phyloP scores from a whole-genome alignment of 805 yeast species.

The Naumovozyma castellii region DNA sequence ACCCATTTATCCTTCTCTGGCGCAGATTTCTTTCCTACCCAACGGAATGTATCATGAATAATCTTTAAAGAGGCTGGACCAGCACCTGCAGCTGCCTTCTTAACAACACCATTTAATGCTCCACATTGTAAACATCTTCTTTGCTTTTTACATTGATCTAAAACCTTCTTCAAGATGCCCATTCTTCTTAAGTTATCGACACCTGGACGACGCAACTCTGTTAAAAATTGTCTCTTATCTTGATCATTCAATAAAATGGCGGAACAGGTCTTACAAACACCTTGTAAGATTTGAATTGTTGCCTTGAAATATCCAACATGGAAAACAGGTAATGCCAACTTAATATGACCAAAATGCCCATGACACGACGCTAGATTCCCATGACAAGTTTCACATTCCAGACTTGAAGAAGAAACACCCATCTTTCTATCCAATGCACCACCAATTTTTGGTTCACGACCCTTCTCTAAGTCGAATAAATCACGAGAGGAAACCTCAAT shows the following conservation, averaged over 20 bases:
- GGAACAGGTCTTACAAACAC: conserved; percentile 86
- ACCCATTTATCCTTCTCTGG: conserved; percentile 85
- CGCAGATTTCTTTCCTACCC: conserved; percentile 84
- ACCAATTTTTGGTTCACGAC: conserved; percentile 66
- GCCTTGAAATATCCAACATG: conserved; percentile 96
- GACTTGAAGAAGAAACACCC: conserved; percentile 88
- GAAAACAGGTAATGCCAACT: conserved; percentile 89
- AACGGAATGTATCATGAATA: conserved; percentile 90
- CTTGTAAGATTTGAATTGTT: conserved; percentile 77
- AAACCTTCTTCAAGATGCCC: conserved; percentile 71
- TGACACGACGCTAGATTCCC: conserved; percentile 91
- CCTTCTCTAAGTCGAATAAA: conserved; percentile 81
- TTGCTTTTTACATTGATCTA: conserved; percentile 93
- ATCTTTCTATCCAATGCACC: conserved; percentile 89
- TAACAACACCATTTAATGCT: conserved; percentile 90
- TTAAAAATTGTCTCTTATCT: conserved; percentile 55
- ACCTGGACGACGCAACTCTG: conserved; percentile 79
- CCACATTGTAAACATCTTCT: conserved; percentile 83
- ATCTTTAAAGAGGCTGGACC: conserved; percentile 91
- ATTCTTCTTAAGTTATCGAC: conserved; percentile 86
- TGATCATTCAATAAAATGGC: conserved; percentile 64
- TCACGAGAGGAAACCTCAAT: conserved; percentile 90
- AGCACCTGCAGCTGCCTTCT: conserved; percentile 86
- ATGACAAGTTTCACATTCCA: conserved; percentile 83
- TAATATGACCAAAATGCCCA: conserved; percentile 96